These are phyloP conservation scores for Spinacia oleracea DNA, from an alignment of 179 eudicot species.

Conservation along the genomic window DNA sequence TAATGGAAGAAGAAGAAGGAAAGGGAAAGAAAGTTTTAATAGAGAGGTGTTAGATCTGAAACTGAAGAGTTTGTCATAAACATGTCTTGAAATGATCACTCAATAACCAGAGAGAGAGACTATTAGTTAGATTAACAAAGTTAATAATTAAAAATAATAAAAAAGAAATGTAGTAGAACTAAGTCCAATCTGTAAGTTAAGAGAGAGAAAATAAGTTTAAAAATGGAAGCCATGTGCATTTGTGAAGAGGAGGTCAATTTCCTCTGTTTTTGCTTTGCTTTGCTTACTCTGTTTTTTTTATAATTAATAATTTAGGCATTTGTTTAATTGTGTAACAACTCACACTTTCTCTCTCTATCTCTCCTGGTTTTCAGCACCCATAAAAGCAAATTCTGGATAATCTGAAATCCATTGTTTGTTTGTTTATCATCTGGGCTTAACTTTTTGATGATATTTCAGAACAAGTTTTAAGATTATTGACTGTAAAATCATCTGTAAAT, in stretches of 20 bases:
- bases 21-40: slow-evolving; percentile 6
- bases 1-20: slow-evolving; percentile 6
- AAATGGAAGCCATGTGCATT: slow-evolving; percentile 27
- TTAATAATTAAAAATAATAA: neutral
- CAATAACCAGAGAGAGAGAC: slow-evolving; percentile 31
- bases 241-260: slow-evolving; percentile 18
- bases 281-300: neutral
- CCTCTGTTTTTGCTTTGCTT: neutral
- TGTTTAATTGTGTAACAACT: slow-evolving; percentile 2
- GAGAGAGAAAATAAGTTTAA: neutral
- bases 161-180: slow-evolving; percentile 16
- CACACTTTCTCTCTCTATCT: neutral
- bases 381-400: neutral
- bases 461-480: no score
- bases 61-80: slow-evolving; percentile 32
- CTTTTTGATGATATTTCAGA: no score
- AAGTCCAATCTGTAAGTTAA: slow-evolving; percentile 32
- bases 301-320: no score
- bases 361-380: neutral
- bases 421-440: no score
- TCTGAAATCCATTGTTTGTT: neutral
- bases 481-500: no score
- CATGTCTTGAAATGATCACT: slow-evolving; percentile 39
- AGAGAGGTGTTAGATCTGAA: slow-evolving; percentile 27
- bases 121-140: neutral